A percentile compares a stretch with the other conserved stretches of the same genome.
Conservation (phyloP, 2,329 filamentous ascomycete species). For the Sporothrix inflata region DNA sequence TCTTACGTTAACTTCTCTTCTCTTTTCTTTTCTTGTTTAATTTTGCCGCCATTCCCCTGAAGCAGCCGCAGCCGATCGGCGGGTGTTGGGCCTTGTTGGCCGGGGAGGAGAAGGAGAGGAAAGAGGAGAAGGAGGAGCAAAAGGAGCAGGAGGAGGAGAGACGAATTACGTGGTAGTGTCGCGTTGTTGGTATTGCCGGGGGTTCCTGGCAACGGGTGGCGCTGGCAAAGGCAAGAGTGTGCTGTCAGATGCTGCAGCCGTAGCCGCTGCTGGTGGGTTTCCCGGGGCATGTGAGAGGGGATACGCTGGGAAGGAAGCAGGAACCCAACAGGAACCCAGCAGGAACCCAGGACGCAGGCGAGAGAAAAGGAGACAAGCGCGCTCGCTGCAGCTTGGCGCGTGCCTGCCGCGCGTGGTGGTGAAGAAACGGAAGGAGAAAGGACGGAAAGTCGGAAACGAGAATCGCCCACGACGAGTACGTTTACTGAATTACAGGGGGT, state of each 20-base stretch:
- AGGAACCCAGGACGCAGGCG: not conserved
- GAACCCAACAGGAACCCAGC: too few relatives aligned
- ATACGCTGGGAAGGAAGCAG: not conserved
- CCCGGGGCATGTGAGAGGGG: not conserved
- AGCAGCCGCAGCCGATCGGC: too few relatives aligned
- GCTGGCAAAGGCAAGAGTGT: not conserved
- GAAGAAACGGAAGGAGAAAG: not conserved
- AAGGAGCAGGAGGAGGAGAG: not conserved
- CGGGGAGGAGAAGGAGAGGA: not conserved
- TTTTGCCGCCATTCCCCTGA: not conserved
- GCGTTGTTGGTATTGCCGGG: not conserved
- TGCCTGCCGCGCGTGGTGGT: conserved; percentile 9
- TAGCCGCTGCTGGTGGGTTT: not conserved
- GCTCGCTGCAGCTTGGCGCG: not conserved
- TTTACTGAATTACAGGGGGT: too few relatives aligned
- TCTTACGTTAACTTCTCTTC: not conserved
- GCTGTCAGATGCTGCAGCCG: conserved; percentile 19
- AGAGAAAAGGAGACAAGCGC: conserved; percentile 13
- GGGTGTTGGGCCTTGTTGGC: not conserved
- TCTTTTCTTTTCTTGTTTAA: not conserved
- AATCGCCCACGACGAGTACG: too few relatives aligned
- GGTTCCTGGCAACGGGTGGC: conserved; percentile 14
- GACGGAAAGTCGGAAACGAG: not conserved
- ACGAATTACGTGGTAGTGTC: conserved; percentile 19
- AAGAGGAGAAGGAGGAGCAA: not conserved